Conservation (phyloP, 768 basidiomycete genomes). For the Suillus americanus region DNA sequence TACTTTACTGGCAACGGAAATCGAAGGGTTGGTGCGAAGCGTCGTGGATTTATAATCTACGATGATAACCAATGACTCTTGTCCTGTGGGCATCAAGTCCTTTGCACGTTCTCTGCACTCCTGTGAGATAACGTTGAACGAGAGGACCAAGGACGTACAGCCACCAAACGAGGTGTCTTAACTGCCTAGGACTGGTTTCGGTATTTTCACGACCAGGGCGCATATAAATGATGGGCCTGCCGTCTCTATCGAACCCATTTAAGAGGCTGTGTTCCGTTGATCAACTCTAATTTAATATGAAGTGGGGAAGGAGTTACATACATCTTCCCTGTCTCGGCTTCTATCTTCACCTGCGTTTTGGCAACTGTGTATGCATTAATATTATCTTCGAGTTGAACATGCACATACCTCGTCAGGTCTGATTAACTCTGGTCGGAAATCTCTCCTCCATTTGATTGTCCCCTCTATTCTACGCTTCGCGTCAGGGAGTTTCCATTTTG, state of each 20-base stretch:
- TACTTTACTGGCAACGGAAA: conserved; percentile 75
- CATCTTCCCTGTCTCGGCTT: conserved; percentile 89
- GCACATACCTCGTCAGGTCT: conserved; percentile 62
- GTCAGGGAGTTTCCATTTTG: conserved; percentile 80
- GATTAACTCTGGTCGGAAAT: conserved; percentile 84
- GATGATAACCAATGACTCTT: conserved; percentile 79
- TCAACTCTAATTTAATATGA: not conserved
- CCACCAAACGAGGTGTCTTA: conserved; percentile 85
- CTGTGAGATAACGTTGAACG: conserved; percentile 9
- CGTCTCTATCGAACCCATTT: conserved; percentile 84
- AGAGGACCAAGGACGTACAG: conserved; percentile 49
- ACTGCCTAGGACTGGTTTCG: conserved; percentile 69
- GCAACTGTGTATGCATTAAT: not conserved
- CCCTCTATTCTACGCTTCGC: conserved; percentile 75
- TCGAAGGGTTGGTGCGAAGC: conserved; percentile 79
- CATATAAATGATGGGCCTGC: conserved; percentile 88
- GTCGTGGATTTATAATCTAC: conserved; percentile 87
- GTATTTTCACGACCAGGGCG: conserved; percentile 88
- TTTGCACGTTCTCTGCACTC: conserved; percentile 76
- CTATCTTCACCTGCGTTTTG: conserved; percentile 55
- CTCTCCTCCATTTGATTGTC: conserved; percentile 83
- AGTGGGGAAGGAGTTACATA: conserved; percentile 33
- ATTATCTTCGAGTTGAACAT: conserved; percentile 5
- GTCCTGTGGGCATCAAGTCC: conserved; percentile 83
- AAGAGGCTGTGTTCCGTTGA: conserved; percentile 50